phyloP scores from a whole-genome alignment of 1,139 yeast genomes.

The Taphrina pruni region DNA sequence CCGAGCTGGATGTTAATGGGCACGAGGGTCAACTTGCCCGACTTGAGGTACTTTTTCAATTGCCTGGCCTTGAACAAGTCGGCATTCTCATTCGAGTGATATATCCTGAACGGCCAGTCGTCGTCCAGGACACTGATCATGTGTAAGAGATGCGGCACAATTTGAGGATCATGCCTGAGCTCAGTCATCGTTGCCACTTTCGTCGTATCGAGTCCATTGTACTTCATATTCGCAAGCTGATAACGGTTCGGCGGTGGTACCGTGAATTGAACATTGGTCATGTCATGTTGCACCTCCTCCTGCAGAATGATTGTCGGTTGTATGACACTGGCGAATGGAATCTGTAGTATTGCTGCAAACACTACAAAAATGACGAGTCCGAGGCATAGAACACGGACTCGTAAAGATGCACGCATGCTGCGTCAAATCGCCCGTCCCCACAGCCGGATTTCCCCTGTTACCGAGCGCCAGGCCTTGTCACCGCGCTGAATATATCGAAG shows the following conservation, averaged over 20 bases:
- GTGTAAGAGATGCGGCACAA: conserved; percentile 31
- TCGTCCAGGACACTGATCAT: conserved; percentile 23
- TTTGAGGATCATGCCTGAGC: conserved; percentile 22
- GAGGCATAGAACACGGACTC: background rate
- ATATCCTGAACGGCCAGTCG: conserved; percentile 38
- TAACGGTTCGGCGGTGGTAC: conserved; percentile 7
- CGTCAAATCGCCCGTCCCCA: too few species aligned
- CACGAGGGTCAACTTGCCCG: conserved; percentile 27
- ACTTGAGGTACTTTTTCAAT: conserved; percentile 14
- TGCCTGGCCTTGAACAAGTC: conserved; percentile 11
- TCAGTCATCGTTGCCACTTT: conserved; percentile 34
- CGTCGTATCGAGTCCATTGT: conserved; percentile 16
- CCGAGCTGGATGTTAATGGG: conserved; percentile 17
- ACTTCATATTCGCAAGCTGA: conserved; percentile 5
- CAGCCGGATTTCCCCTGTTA: too few species aligned
- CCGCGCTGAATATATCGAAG: too few species aligned
- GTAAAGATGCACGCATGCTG: background rate
- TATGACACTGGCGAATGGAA: background rate
- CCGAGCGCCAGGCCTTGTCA: too few species aligned
- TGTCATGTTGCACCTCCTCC: conserved; percentile 11
- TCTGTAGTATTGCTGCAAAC: background rate
- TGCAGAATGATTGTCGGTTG: conserved; percentile 3
- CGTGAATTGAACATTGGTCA: conserved; percentile 24
- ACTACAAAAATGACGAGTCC: background rate
- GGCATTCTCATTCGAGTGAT: conserved; percentile 34